A percentile compares a stretch with the other conserved stretches of the same genome.
These are phyloP conservation scores for Funneliformis geosporum DNA, from an alignment of 192 early-diverging fungal genomes.

Conservation along the genomic window DNA sequence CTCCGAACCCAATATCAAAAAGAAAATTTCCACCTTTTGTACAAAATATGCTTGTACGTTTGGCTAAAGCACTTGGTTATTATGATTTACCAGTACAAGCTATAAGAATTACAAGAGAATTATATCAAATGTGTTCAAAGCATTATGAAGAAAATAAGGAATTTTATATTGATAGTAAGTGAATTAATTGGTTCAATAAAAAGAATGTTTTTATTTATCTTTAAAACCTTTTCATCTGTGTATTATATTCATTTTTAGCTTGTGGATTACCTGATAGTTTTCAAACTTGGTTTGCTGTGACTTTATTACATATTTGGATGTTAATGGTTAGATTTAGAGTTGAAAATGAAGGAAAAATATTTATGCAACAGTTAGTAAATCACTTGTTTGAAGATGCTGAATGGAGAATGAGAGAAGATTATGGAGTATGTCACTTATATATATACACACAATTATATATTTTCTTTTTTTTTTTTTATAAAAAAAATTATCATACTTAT, in stretches of 20 bases:
- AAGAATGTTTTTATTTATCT: not conserved
- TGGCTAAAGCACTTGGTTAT: constrained; percentile 10
- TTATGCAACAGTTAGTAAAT: constrained; percentile 86
- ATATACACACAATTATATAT: too few species aligned
- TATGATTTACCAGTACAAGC: constrained; percentile 27
- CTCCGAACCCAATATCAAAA: not conserved
- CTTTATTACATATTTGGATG: constrained; percentile 93
- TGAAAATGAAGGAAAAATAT: constrained; percentile 71
- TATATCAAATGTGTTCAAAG: constrained; percentile 45
- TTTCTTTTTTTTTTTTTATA: not conserved
- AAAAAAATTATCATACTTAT: not conserved
- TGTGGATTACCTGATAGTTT: constrained; percentile 82
- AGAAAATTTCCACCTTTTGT: constrained; percentile 3
- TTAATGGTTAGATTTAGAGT: constrained; percentile 80
- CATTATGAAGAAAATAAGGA: constrained; percentile 44
- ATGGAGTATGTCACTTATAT: constrained; percentile 61
- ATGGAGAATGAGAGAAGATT: constrained; percentile 69
- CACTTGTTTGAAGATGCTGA: constrained; percentile 89
- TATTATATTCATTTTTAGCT: constrained; percentile 34
- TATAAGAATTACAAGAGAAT: constrained; percentile 39
- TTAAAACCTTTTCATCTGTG: constrained; percentile 19
- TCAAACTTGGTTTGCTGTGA: constrained; percentile 93
- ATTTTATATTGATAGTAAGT: constrained; percentile 46
- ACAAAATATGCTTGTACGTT: not conserved
- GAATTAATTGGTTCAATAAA: not conserved